phyloP scores from a whole-genome alignment of 331 rosid species.

The Arachis monticola region DNA sequence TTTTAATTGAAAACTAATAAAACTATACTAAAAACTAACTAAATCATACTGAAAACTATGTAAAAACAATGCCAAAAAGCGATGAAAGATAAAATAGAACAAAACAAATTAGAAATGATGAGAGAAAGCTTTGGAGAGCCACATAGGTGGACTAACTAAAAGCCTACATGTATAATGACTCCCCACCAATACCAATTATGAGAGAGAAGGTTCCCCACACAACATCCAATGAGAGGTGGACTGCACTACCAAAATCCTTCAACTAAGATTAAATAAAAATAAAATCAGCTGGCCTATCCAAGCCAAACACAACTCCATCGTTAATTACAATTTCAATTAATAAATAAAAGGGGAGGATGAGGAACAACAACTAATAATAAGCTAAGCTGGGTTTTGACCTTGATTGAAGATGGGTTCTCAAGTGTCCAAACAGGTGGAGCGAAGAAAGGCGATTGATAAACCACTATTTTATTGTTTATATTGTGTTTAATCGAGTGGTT shows the following conservation, averaged over 20 bases:
- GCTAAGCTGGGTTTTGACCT: not conserved
- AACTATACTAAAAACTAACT: too few relatives aligned
- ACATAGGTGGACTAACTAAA: conserved; percentile 48
- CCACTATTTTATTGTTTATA: too few relatives aligned
- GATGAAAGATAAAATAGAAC: conserved; percentile 14
- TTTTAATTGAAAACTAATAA: too few relatives aligned
- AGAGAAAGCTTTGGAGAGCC: conserved; percentile 25
- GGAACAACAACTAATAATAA: not conserved
- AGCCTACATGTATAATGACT: conserved; percentile 26
- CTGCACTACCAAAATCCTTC: not conserved
- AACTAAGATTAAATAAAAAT: not conserved
- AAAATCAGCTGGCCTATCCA: not conserved
- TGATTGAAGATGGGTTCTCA: conserved; percentile 64
- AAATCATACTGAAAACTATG: too few relatives aligned
- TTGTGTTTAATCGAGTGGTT: too few relatives aligned
- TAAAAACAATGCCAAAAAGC: too few relatives aligned
- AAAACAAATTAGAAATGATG: not conserved
- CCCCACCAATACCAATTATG: conserved; percentile 41
- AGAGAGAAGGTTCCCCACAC: conserved; percentile 24
- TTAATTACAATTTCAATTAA: conserved; percentile 11
- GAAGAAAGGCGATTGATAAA: conserved; percentile 46
- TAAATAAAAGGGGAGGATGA: conserved; percentile 18
- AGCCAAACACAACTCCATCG: conserved; percentile 18
- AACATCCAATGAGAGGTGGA: not conserved
- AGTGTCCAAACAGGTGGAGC: conserved; percentile 57